Percentiles rank a stretch among this genome's conserved stretches.
Evolutionary conservation across 2,329 filamentous ascomycete species (phyloP).

Genomic region (Pseudocercospora crystallina): DNA sequence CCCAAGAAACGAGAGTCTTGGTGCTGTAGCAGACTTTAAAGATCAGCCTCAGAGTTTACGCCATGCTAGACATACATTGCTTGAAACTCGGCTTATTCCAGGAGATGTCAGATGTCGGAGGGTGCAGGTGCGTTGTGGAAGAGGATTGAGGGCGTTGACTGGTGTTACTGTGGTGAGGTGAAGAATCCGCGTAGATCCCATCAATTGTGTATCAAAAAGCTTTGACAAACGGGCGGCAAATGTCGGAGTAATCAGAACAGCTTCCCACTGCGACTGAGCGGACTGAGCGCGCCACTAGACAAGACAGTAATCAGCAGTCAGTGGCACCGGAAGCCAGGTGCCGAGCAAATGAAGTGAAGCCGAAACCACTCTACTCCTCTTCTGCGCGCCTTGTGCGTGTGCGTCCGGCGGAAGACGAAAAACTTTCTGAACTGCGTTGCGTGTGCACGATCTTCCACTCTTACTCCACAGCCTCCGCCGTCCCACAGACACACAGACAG

Average conservation of each 20-base stretch:
- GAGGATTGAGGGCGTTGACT: no score
- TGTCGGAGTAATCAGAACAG: no score
- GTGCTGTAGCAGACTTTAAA: slow-evolving; percentile 3
- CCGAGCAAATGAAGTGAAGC: background rate
- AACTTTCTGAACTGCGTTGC: background rate
- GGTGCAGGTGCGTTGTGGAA: no score
- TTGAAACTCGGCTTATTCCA: slow-evolving; percentile 1
- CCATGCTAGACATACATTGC: background rate
- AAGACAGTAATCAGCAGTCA: no score
- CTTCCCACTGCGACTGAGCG: no score
- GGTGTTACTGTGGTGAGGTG: no score
- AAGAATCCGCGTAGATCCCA: no score
- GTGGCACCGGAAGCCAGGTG: no score
- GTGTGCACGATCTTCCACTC: background rate
- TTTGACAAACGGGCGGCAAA: no score
- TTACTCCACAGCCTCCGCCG: background rate
- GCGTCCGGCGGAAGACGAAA: background rate
- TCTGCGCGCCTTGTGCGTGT: background rate
- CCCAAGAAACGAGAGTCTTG: slow-evolving; percentile 7
- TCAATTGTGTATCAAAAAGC: no score
- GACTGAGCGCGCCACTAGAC: no score
- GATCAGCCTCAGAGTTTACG: slow-evolving; percentile 11
- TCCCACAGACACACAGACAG: background rate
- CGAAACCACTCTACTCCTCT: background rate
- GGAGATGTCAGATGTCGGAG: background rate